phyloP scores from a whole-genome alignment of 805 yeast genomes.

The Wickerhamiella australiensis region DNA sequence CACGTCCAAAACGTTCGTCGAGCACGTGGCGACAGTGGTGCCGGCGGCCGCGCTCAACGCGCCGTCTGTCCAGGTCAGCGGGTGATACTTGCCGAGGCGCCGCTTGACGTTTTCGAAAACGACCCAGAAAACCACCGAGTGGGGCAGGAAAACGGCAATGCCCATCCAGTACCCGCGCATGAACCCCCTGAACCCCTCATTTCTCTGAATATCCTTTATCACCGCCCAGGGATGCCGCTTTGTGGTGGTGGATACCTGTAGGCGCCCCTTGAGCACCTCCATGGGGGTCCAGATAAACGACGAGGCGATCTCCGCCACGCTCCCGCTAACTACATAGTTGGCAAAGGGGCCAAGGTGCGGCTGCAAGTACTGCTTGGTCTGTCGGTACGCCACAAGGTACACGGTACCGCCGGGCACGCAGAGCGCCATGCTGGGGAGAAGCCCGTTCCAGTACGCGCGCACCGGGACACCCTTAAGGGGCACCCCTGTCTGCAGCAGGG shows the following conservation, averaged over 20 bases:
- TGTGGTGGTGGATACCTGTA: conserved; percentile 28
- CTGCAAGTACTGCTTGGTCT: conserved; percentile 29
- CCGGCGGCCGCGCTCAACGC: conserved; percentile 27
- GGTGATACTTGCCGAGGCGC: conserved; percentile 3
- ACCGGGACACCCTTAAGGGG: conserved; percentile 30
- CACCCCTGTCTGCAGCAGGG: conserved; percentile 33
- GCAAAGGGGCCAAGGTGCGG: conserved; percentile 29
- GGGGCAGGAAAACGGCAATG: conserved; percentile 33
- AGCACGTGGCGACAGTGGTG: conserved; percentile 27
- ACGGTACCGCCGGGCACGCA: conserved; percentile 35
- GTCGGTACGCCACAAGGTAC: conserved; percentile 32
- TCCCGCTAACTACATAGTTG: conserved; percentile 31
- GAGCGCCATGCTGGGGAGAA: conserved; percentile 30
- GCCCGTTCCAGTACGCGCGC: conserved; percentile 32
- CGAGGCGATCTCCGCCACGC: conserved; percentile 32
- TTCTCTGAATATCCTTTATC: conserved; percentile 32
- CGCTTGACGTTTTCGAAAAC: conserved; percentile 25
- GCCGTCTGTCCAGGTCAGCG: not conserved
- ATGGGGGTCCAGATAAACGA: conserved; percentile 35
- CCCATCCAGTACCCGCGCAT: conserved; percentile 58
- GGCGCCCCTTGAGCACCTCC: conserved; percentile 36
- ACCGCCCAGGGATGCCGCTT: conserved; percentile 16
- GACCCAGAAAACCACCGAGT: conserved; percentile 35
- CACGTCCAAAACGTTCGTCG: conserved; percentile 33
- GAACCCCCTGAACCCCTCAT: conserved; percentile 66